A percentile compares a stretch with the other conserved stretches of the same genome.
phyloP scores from a whole-genome alignment of 441 rosid genomes.

The Adansonia grandidieri region DNA sequence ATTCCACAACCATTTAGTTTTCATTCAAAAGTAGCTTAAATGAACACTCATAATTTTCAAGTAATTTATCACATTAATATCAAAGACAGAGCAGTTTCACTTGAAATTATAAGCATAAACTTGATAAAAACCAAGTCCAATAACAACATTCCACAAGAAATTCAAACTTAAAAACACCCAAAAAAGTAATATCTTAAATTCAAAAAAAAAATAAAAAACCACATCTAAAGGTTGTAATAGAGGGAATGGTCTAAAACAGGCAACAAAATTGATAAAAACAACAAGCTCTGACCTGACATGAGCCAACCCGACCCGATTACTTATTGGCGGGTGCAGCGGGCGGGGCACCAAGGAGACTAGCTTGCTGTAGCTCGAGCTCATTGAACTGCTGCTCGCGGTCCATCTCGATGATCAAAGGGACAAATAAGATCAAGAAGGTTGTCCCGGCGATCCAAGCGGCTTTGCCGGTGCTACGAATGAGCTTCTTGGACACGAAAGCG shows the following conservation, averaged over 20 bases:
- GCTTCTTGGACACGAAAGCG: slow-evolving; percentile 67
- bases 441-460: slow-evolving; percentile 95
- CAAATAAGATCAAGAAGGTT: slow-evolving; percentile 69
- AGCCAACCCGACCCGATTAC: slow-evolving; percentile 18
- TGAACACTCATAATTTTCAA: neutral
- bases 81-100: neutral
- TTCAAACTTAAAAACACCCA: neutral
- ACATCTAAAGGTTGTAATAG: slow-evolving; percentile 60
- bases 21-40: neutral
- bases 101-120: slow-evolving; percentile 2
- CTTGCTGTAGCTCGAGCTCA: slow-evolving; percentile 74
- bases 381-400: slow-evolving; percentile 73
- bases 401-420: slow-evolving; percentile 74
- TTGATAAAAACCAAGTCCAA: neutral
- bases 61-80: neutral
- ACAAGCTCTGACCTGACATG: neutral
- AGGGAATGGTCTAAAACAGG: slow-evolving; percentile 50
- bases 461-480: slow-evolving; percentile 81
- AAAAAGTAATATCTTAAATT: neutral
- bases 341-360: slow-evolving; percentile 73
- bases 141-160: neutral
- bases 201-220: neutral
- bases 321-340: slow-evolving; percentile 38
- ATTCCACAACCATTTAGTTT: neutral
- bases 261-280: neutral